These are phyloP conservation scores for Pontederia paniculata DNA, from an alignment of 176 grass and related monocot genomes.

Conservation along the genomic window DNA sequence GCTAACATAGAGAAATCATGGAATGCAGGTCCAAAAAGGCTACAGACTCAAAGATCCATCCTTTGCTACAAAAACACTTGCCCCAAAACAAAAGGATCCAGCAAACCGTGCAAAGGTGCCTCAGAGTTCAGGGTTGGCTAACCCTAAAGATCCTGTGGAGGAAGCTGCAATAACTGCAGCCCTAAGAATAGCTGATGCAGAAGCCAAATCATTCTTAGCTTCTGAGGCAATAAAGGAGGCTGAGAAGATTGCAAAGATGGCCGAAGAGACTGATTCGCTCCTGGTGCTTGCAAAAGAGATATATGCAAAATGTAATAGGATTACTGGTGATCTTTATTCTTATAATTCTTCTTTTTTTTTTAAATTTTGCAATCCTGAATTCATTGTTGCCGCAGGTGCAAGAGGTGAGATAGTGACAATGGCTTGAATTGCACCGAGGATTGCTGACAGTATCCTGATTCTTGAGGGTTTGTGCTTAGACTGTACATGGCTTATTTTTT, in stretches of 20 bases:
- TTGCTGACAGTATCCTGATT: too few relatives aligned
- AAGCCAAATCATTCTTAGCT: slow-evolving; percentile 69
- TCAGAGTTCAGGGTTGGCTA: slow-evolving; percentile 21
- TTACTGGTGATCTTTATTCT: slow-evolving; percentile 2
- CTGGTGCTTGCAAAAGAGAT: slow-evolving; percentile 52
- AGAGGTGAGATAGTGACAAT: slow-evolving; percentile 38
- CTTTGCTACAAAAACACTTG: slow-evolving; percentile 35
- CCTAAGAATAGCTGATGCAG: slow-evolving; percentile 60
- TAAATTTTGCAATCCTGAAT: not conserved
- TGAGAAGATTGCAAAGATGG: slow-evolving; percentile 59
- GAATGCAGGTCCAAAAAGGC: slow-evolving; percentile 43
- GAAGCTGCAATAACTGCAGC: slow-evolving; percentile 50
- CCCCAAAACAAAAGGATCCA: slow-evolving; percentile 55
- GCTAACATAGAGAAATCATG: not conserved
- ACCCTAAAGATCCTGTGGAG: slow-evolving; percentile 21
- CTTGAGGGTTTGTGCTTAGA: too few relatives aligned
- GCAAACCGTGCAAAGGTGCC: slow-evolving; percentile 21
- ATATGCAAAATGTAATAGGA: slow-evolving; percentile 52
- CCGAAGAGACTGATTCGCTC: slow-evolving; percentile 56
- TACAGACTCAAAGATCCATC: slow-evolving; percentile 62
- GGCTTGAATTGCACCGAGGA: slow-evolving; percentile 9
- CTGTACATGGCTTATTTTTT: too few relatives aligned
- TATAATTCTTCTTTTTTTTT: not conserved
- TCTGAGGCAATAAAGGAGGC: slow-evolving; percentile 61
- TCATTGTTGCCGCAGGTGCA: slow-evolving; percentile 36